Percentiles rank a stretch among this genome's conserved stretches.
These are phyloP conservation scores for Alternaria hordeiaustralica DNA, from an alignment of 2,329 filamentous ascomycete genomes.

Conservation along the genomic window DNA sequence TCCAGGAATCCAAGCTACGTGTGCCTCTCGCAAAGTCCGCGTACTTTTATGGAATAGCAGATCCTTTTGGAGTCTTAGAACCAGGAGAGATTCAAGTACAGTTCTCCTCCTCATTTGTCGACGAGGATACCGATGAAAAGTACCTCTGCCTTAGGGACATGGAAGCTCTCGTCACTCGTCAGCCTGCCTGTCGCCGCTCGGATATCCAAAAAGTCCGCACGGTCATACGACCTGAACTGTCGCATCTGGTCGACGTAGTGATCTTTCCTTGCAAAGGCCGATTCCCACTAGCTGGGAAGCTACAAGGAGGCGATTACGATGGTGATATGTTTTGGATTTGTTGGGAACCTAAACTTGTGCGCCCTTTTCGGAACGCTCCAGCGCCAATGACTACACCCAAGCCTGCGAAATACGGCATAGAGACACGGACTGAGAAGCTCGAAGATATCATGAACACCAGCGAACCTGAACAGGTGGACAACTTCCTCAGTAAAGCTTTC, in stretches of 20 bases:
- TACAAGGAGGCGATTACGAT: constrained; percentile 83
- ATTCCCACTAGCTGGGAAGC: constrained; percentile 69
- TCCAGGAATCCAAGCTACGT: constrained; percentile 63
- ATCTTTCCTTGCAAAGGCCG: constrained; percentile 73
- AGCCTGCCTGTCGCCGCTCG: constrained; percentile 71
- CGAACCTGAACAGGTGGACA: constrained; percentile 40
- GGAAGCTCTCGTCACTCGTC: constrained; percentile 71
- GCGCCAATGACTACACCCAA: constrained; percentile 57
- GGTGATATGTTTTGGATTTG: constrained; percentile 80
- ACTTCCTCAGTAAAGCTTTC: constrained; percentile 63
- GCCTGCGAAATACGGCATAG: constrained; percentile 57
- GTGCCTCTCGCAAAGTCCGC: constrained; percentile 68
- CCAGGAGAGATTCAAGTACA: constrained; percentile 72
- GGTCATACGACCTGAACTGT: constrained; percentile 63
- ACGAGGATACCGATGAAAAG: constrained; percentile 60
- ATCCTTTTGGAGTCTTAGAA: constrained; percentile 66
- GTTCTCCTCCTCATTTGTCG: constrained; percentile 67
- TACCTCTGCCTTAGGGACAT: constrained; percentile 62
- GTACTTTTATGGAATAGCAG: constrained; percentile 70
- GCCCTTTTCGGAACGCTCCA: constrained; percentile 69
- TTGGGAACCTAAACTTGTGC: constrained; percentile 71
- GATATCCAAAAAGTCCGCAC: constrained; percentile 71
- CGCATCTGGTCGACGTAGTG: constrained; percentile 76
- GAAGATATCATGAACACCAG: constrained; percentile 49
- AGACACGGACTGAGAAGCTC: constrained; percentile 58